Percentiles rank a stretch among this genome's conserved stretches.
These are phyloP conservation scores for Cladorrhinum samala DNA, from an alignment of 495 filamentous ascomycete species.

Conservation along the genomic window DNA sequence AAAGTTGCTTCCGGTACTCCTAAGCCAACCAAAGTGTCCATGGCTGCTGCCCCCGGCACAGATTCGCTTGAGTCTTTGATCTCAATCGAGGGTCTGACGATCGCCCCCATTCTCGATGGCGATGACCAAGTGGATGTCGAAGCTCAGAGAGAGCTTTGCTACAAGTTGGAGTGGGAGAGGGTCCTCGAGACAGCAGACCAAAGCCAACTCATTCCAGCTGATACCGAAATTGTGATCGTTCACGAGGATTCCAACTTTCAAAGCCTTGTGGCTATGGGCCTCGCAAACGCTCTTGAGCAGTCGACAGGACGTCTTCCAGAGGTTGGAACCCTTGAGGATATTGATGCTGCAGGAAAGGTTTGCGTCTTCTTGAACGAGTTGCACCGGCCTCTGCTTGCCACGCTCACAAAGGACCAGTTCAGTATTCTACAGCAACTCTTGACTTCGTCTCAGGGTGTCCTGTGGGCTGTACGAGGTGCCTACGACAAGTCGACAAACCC, in stretches of 20 bases:
- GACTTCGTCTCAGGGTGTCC: conserved; percentile 31
- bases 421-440: conserved; percentile 32
- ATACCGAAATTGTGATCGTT: conserved; percentile 38
- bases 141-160: conserved; percentile 38
- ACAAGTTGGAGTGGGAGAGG: conserved; percentile 49
- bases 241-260: conserved; percentile 40
- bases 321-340: conserved; percentile 27
- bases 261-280: conserved; percentile 34
- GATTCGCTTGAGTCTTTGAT: conserved; percentile 30
- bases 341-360: conserved; percentile 30
- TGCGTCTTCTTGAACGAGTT: conserved; percentile 40
- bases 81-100: conserved; percentile 31
- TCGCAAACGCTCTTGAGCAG: conserved; percentile 36
- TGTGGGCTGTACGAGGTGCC: conserved; percentile 49
- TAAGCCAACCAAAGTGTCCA: conserved; percentile 30
- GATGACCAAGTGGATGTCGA: conserved; percentile 23
- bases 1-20: conserved; percentile 23
- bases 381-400: conserved; percentile 37
- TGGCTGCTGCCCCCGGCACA: conserved; percentile 26
- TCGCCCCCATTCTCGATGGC: conserved; percentile 37
- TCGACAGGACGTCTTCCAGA: conserved; percentile 31
- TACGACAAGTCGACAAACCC: conserved; percentile 37
- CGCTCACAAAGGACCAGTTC: conserved; percentile 32
- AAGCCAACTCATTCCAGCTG: conserved; percentile 11
- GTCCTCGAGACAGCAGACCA: conserved; percentile 27